Base-by-base conservation (phyloP, 2,329 filamentous ascomycete genomes). In the Paecilomyces formosus region DNA sequence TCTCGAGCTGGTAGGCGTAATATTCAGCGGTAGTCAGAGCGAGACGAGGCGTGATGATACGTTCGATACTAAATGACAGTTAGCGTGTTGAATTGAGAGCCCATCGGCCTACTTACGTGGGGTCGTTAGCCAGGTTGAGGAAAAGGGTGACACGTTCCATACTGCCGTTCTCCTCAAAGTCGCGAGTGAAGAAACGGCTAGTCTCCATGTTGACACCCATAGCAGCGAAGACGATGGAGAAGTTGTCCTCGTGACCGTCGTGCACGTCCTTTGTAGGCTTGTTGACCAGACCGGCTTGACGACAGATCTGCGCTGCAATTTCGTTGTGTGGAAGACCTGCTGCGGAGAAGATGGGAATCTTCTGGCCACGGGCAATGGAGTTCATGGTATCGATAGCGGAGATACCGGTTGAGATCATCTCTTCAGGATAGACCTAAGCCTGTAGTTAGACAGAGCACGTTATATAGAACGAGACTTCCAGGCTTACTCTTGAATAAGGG, bases 161-260 rank as follows among this genome's bases (percentile, higher is more conserved):
- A 79, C 90, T 96, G 68, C 95, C 95, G 78, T 99, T 99, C 84
- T 99, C 92, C 78, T 99, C 94, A 72, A 99, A 99, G 72, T 99
- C 94, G 65, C 91, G 86, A 39, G 93, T 97, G 82, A 99, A 99
- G 85, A 99, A 99, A 69, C 94, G 89, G 69, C 89, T 90, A 31
- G 94, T 99, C 76, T 99, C 94, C 88, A 99, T 87, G 82, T 99
- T 99, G 68, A 99, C 94, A 92, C 94, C 94, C 94, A 99, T 99
- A 72, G 94, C 94, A 73, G 91, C 95, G 74, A 99, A 99, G 59
- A 99, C 94, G 70, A 99, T 99, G 61, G 92, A 97, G 84, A 99
- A 99, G 82, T 99, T 99, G 72, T 99, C 94, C 72, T 97, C 92
- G 78, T 99, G 94, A 58, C 87, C 92, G 71, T 99, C 95, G 72